These are phyloP conservation scores for Globomyces pollinis-pini DNA, from an alignment of 192 early-diverging fungal genomes.

Conservation along the genomic window DNA sequence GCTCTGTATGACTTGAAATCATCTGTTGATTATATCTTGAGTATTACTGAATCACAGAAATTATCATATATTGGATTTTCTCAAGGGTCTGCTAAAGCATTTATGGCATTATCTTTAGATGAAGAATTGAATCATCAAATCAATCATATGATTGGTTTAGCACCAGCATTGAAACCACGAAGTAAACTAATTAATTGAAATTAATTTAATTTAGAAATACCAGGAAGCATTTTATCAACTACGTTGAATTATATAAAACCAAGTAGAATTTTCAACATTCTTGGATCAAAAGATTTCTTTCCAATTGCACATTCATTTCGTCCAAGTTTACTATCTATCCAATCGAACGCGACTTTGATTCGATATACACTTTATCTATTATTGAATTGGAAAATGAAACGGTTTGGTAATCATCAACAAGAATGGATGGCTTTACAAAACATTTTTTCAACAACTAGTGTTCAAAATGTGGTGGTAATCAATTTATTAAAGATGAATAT, in stretches of 20 bases:
- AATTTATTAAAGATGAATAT: no score
- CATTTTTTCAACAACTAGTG: constrained; percentile 20
- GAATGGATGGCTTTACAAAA: constrained; percentile 19
- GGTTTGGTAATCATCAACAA: constrained; percentile 8
- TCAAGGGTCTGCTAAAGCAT: constrained; percentile 78
- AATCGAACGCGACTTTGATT: no score
- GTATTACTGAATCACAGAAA: constrained; percentile 54
- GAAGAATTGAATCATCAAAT: constrained; percentile 66
- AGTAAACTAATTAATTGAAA: no score
- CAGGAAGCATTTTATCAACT: not conserved
- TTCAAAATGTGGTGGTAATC: constrained; percentile 21
- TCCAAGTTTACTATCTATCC: no score
- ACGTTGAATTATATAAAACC: not conserved
- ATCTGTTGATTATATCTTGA: constrained; percentile 71
- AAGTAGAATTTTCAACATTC: not conserved
- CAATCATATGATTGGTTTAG: constrained; percentile 72
- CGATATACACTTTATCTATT: no score
- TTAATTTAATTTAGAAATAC: not conserved
- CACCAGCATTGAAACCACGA: constrained; percentile 57
- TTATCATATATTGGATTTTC: constrained; percentile 83
- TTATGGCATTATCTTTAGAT: constrained; percentile 72
- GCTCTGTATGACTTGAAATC: constrained; percentile 74
- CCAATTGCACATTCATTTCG: constrained; percentile 13
- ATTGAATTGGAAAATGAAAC: constrained; percentile 23
- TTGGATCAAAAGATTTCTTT: constrained; percentile 23